Conservation (phyloP, 2,329 filamentous ascomycete species). For the Sporothrix curviconia region DNA sequence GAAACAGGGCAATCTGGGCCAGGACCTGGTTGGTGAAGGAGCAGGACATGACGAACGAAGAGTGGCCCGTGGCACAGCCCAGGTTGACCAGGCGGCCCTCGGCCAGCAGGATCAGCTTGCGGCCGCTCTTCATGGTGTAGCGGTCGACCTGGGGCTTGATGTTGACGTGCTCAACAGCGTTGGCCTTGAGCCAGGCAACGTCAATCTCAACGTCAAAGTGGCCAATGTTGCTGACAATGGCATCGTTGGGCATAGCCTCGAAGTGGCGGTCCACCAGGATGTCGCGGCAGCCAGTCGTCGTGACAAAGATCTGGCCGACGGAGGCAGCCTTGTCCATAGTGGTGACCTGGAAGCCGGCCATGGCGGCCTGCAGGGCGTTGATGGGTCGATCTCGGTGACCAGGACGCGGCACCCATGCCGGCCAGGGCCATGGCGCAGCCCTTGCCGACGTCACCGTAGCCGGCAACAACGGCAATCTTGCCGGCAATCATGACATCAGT, state of each 20-base stretch:
- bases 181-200: slow-evolving; percentile 98
- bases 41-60: slow-evolving; percentile 99
- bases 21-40: slow-evolving; percentile 99
- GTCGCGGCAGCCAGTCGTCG: slow-evolving; percentile 97
- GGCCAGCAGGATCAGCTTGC: slow-evolving; percentile 96
- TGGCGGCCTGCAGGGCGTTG: slow-evolving; percentile 98
- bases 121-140: slow-evolving; percentile 87
- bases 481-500: slow-evolving; percentile 99
- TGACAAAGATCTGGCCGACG: slow-evolving; percentile 95
- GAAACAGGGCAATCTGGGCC: slow-evolving; percentile 96
- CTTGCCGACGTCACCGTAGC: slow-evolving; percentile 99
- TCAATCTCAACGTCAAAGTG: slow-evolving; percentile 99
- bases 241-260: slow-evolving; percentile 91
- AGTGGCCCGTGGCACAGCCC: slow-evolving; percentile 97
- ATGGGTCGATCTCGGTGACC: slow-evolving; percentile 96
- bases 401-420: slow-evolving; percentile 97
- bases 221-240: slow-evolving; percentile 99
- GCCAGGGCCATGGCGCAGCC: slow-evolving; percentile 93
- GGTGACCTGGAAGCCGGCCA: slow-evolving; percentile 92
- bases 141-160: slow-evolving; percentile 99
- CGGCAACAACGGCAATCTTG: slow-evolving; percentile 95
- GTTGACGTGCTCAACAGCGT: slow-evolving; percentile 87
- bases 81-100: slow-evolving; percentile 99
- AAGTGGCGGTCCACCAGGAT: slow-evolving; percentile 91
- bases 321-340: slow-evolving; percentile 93